phyloP scores from a whole-genome alignment of 2,329 filamentous ascomycete genomes.

The Pseudocercospora macadamiae region DNA sequence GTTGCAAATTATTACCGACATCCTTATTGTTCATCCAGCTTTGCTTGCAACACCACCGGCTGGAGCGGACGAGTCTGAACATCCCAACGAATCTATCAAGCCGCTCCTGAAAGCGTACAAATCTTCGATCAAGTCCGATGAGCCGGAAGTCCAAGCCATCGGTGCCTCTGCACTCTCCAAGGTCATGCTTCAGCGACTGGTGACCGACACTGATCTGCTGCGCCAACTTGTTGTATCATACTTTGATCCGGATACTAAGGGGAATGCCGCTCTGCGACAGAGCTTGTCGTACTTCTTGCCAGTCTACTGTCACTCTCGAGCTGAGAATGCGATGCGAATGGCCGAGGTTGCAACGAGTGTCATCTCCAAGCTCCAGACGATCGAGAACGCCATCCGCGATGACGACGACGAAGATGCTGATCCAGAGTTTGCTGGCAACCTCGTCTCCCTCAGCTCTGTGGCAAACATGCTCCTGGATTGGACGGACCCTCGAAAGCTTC shows the following conservation, averaged over 20 bases:
- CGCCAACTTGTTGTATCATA: slow-evolving; percentile 83
- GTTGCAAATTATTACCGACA: slow-evolving; percentile 89
- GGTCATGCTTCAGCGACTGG: slow-evolving; percentile 77
- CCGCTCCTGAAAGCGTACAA: slow-evolving; percentile 83
- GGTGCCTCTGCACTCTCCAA: slow-evolving; percentile 84
- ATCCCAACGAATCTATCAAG: slow-evolving; percentile 51
- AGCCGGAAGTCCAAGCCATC: slow-evolving; percentile 75
- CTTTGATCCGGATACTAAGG: slow-evolving; percentile 78
- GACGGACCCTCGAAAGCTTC: slow-evolving; percentile 85
- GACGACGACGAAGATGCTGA: slow-evolving; percentile 67
- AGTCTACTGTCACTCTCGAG: slow-evolving; percentile 85
- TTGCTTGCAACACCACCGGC: slow-evolving; percentile 63
- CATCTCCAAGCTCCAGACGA: slow-evolving; percentile 66
- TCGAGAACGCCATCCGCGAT: slow-evolving; percentile 31
- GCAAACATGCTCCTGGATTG: slow-evolving; percentile 87
- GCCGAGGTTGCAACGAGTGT: slow-evolving; percentile 71
- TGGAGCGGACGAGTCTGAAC: slow-evolving; percentile 18
- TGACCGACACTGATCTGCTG: slow-evolving; percentile 74
- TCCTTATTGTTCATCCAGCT: slow-evolving; percentile 84
- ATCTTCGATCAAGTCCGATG: slow-evolving; percentile 74
- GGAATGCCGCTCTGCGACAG: slow-evolving; percentile 82
- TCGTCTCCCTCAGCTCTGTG: slow-evolving; percentile 74
- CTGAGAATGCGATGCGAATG: slow-evolving; percentile 84
- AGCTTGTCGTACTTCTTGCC: slow-evolving; percentile 91
- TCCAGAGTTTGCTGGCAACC: slow-evolving; percentile 66